Percentiles rank a stretch among this genome's conserved stretches.
These are phyloP conservation scores for Athelia sp. DNA, from an alignment of 1,284 basidiomycete species.

Conservation along the genomic window DNA sequence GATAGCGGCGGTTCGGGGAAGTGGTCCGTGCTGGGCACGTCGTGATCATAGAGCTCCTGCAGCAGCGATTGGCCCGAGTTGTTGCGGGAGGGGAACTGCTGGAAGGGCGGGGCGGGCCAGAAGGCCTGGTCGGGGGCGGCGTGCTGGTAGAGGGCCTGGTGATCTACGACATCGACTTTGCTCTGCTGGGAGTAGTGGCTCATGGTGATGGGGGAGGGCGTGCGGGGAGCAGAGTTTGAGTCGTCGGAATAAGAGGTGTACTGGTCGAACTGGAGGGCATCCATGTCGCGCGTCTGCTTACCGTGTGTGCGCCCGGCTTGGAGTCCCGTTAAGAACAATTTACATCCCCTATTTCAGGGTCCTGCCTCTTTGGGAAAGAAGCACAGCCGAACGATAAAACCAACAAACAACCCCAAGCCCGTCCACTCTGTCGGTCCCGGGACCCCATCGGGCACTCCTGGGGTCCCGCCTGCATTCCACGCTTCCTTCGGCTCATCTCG, in stretches of 20 bases:
- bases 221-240: slow-evolving; percentile 58
- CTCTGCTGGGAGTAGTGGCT: too few species aligned
- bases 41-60: slow-evolving; percentile 63
- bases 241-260: slow-evolving; percentile 61
- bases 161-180: too few species aligned
- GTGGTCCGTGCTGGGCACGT: slow-evolving; percentile 31
- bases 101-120: slow-evolving; percentile 13
- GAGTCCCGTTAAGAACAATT: too few species aligned
- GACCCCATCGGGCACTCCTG: too few species aligned
- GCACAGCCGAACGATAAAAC: slow-evolving; percentile 1
- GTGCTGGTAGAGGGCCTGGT: slow-evolving; percentile 16
- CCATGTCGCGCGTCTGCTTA: slow-evolving; percentile 39
- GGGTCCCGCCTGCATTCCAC: too few species aligned
- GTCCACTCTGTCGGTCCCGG: too few species aligned
- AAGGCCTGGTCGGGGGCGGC: slow-evolving; percentile 12
- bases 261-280: slow-evolving; percentile 53
- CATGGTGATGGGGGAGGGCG: slow-evolving; percentile 47
- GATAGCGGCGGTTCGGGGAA: slow-evolving; percentile 16
- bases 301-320: too few species aligned
- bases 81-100: slow-evolving; percentile 18
- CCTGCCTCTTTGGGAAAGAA: background rate
- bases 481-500: too few species aligned
- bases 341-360: background rate
- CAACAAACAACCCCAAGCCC: background rate
- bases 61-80: slow-evolving; percentile 51